Conservation (phyloP, 768 basidiomycete species). For the Tylopilus plumbeoviolaceoides region DNA sequence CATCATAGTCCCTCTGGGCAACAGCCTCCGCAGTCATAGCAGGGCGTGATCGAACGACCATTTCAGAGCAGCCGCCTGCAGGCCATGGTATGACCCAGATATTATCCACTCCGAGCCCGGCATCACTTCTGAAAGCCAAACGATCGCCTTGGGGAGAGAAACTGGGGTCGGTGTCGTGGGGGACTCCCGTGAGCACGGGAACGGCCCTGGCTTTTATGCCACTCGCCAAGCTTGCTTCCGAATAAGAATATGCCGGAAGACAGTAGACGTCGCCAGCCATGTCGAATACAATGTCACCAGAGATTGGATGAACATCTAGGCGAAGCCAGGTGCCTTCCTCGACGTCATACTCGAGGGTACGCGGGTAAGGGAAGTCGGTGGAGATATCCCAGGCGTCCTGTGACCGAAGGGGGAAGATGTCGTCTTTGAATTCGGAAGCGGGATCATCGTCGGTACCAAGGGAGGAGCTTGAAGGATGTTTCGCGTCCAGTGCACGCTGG, state of each 20-base stretch:
- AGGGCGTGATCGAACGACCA: conserved; percentile 45
- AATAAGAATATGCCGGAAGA: conserved; percentile 44
- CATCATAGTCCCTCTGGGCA: conserved; percentile 38
- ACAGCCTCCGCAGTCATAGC: conserved; percentile 36
- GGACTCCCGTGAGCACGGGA: conserved; percentile 60
- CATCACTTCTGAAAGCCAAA: conserved; percentile 70
- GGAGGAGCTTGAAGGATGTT: conserved; percentile 5
- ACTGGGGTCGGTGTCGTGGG: conserved; percentile 67
- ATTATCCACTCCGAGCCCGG: conserved; percentile 68
- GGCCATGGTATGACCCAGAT: conserved; percentile 68
- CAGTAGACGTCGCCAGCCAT: conserved; percentile 76
- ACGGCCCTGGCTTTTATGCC: conserved; percentile 40
- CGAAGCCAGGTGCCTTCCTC: conserved; percentile 74
- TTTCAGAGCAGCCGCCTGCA: conserved; percentile 49
- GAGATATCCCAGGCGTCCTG: conserved; percentile 65
- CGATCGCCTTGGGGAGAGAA: conserved; percentile 65
- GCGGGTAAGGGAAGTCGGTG: conserved; percentile 67
- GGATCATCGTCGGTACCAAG: conserved; percentile 27
- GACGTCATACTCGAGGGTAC: conserved; percentile 63
- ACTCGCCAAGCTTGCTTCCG: conserved; percentile 23
- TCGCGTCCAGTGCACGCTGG: not conserved
- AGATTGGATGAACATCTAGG: conserved; percentile 65
- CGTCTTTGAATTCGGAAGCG: conserved; percentile 43
- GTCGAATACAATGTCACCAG: conserved; percentile 71
- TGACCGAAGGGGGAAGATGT: conserved; percentile 61